These are phyloP conservation scores for Exophiala spinifera DNA, from an alignment of 2,329 filamentous ascomycete species.

Conservation along the genomic window DNA sequence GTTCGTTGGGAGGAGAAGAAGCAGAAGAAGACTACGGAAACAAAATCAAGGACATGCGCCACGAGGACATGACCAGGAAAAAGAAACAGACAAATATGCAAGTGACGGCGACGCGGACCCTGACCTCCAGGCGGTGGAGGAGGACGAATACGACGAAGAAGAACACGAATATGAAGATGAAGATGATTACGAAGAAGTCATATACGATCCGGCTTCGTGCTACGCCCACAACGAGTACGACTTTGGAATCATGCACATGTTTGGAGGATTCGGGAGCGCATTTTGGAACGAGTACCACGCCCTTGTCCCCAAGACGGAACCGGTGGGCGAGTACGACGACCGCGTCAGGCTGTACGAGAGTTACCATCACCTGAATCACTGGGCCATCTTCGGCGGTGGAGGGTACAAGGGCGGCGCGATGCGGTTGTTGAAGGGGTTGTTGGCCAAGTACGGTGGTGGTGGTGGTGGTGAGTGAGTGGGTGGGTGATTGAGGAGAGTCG, in stretches of 20 bases:
- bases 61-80: constrained; percentile 26
- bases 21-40: too few relatives aligned
- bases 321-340: constrained; percentile 79
- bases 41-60: too few relatives aligned
- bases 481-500: too few relatives aligned
- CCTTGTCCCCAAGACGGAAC: constrained; percentile 75
- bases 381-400: constrained; percentile 77
- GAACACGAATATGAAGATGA: too few relatives aligned
- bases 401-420: constrained; percentile 74
- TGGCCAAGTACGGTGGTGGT: constrained; percentile 68
- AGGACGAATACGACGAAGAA: too few relatives aligned
- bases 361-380: constrained; percentile 89
- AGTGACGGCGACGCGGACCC: too few relatives aligned
- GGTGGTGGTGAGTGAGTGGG: too few relatives aligned
- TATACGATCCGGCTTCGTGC: constrained; percentile 76
- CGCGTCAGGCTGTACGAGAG: constrained; percentile 78
- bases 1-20: constrained; percentile 47
- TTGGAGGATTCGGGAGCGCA: constrained; percentile 72
- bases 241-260: constrained; percentile 93
- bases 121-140: too few relatives aligned
- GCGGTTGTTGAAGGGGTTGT: constrained; percentile 71
- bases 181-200: constrained; percentile 74
- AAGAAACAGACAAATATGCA: constrained; percentile 38
- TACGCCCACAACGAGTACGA: constrained; percentile 91
- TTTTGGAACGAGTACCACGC: constrained; percentile 78